Evolutionary conservation across 2,329 filamentous ascomycete genomes (phyloP).

Genomic region (Trichophaea hybrida): DNA sequence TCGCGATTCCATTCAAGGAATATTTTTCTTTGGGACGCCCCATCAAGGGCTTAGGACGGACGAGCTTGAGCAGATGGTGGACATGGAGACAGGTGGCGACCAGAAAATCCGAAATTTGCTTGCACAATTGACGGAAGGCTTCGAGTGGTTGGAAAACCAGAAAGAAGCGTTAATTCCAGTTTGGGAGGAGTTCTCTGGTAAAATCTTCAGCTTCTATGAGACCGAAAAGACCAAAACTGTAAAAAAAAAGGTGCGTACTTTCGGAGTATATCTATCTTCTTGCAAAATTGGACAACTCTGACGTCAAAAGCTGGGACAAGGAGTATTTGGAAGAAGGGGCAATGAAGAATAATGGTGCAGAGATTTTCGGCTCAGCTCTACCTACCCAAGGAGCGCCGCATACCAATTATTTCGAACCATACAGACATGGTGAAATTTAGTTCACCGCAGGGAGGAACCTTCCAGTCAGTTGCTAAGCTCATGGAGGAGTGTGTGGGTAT

Average conservation of each 20-base stretch:
- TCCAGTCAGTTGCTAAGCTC: neutral
- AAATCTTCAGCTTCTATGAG: slow-evolving; percentile 4
- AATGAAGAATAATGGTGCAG: neutral
- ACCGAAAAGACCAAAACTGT: too few species aligned
- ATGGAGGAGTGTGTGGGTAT: neutral
- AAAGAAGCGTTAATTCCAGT: neutral
- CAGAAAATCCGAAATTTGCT: neutral
- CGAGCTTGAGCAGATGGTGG: slow-evolving; percentile 2
- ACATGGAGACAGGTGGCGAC: neutral
- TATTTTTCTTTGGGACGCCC: slow-evolving; percentile 1
- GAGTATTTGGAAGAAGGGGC: neutral
- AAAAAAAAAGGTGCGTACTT: neutral
- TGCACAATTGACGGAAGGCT: slow-evolving; percentile 1
- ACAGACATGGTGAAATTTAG: slow-evolving; percentile 6
- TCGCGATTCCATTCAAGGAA: neutral
- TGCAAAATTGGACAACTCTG: neutral
- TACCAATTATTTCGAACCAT: slow-evolving; percentile 1
- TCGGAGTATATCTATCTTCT: neutral
- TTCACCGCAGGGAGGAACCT: neutral
- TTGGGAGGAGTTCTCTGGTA: neutral
- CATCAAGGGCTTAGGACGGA: neutral
- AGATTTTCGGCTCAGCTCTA: slow-evolving; percentile 1
- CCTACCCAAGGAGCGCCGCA: neutral
- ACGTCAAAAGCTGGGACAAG: neutral
- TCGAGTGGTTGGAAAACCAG: neutral